A percentile compares a stretch with the other conserved stretches of the same genome.
These are phyloP conservation scores for Carpinus viminea DNA, from an alignment of 306 rosid species.

Conservation along the genomic window DNA sequence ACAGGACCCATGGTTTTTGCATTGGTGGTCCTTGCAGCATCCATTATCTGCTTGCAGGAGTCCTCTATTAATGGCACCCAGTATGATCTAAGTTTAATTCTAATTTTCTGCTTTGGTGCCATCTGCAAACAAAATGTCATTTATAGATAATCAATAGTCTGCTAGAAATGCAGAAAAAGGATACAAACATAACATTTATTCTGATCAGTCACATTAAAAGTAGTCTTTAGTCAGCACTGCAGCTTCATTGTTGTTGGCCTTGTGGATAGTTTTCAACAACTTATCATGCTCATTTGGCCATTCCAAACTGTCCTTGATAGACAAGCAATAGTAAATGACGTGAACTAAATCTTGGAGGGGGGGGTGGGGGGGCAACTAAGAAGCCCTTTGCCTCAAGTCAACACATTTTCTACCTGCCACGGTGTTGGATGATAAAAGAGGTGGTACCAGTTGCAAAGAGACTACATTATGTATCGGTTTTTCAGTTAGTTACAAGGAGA, in stretches of 20 bases:
- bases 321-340: neutral
- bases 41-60: conserved; percentile 96
- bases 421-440: neutral
- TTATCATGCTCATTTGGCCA: neutral
- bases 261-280: neutral
- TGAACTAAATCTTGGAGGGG: neutral
- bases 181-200: neutral
- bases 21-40: conserved; percentile 86
- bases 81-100: conserved; percentile 96
- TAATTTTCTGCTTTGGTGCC: conserved; percentile 90
- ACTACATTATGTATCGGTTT: neutral
- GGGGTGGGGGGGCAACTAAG: neutral
- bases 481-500: neutral
- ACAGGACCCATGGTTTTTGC: conserved; percentile 99
- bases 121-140: conserved; percentile 46
- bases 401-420: neutral
- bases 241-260: neutral
- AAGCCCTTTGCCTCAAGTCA: neutral
- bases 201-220: neutral
- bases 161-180: neutral
- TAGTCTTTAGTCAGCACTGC: neutral
- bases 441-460: neutral
- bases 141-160: conserved; percentile 19
- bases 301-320: neutral
- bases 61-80: conserved; percentile 91